Evolutionary conservation across 2,329 filamentous ascomycete species (phyloP), one percentile per base, ranked within the genome.

Genomic region (Claviceps digitariae): DNA sequence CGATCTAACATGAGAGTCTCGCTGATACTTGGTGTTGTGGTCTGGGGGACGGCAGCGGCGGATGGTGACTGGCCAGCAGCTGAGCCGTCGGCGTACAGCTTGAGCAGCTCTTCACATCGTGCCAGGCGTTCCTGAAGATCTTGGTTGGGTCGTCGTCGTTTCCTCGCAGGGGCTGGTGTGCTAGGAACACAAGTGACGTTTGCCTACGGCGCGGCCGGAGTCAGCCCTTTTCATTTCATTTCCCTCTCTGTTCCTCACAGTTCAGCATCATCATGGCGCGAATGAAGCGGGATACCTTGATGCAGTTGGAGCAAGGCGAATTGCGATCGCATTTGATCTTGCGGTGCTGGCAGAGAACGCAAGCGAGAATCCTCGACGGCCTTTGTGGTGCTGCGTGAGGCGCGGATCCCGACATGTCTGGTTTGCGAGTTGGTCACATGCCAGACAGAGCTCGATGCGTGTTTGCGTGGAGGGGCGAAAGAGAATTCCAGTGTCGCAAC

Each of bases 301-400:
- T 66, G 58, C 78, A 82, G 59, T 82, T 81, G 54, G 77, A 74
- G 60, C 78, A 82, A 4, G 78, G 79, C 43, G 74, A 78, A 44
- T 73, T 74, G 56, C 78, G 73, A 60, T 82, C 78, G 65, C 79
- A 82, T 63, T 79, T 81, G 66, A 81, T 81, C 67, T 82, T 82
- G 60, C 79, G 74, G 61, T 78, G 75, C 62, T 82, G 78, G 61
- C 78, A 82, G 40, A 81, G 68, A 21, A 78, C 75, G 58, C 78
- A 79, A 21, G 75, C 75, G 54, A 79, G 66, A 48, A 78, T 71
- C 58, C 76, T 68, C 15, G 68, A 65, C 13, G 69, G 65, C 62
- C 73, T 76, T 53, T 65, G 64, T 50, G 62, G 58, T 34, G 58
- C 59, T 4, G 51, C 56, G 9, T 62, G 58, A 36, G 62, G 56